Conservation (phyloP, 352 stramenopile genomes). For the Phytophthora chlamydospora region DNA sequence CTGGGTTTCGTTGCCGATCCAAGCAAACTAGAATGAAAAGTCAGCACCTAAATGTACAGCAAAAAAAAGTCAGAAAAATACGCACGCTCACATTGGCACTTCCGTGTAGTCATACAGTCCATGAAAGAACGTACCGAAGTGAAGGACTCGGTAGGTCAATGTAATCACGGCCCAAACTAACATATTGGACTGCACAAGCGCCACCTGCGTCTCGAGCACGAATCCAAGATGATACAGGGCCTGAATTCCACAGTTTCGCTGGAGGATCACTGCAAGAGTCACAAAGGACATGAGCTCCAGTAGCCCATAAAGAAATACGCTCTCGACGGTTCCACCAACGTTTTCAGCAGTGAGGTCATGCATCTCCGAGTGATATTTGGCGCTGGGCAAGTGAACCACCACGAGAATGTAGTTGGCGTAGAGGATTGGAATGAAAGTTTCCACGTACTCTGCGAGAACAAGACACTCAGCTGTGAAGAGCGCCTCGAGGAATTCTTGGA, state of each 20-base stretch:
- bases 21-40: too few species aligned
- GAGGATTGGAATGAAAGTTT: conserved; percentile 32
- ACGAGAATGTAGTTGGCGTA: conserved; percentile 20
- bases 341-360: neutral
- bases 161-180: conserved; percentile 17
- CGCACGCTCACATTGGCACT: too few species aligned
- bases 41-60: too few species aligned
- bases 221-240: conserved; percentile 24
- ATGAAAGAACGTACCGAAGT: conserved; percentile 16
- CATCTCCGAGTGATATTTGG: conserved; percentile 28
- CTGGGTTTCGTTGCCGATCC: too few species aligned
- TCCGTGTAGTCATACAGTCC: too few species aligned
- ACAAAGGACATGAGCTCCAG: conserved; percentile 25
- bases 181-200: conserved; percentile 18
- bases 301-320: conserved; percentile 13
- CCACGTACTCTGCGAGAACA: conserved; percentile 33
- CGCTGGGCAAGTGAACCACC: conserved; percentile 23
- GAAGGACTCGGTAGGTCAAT: conserved; percentile 3
- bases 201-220: conserved; percentile 24
- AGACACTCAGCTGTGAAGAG: conserved; percentile 35
- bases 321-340: neutral
- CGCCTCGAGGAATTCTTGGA: conserved; percentile 9
- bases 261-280: neutral
- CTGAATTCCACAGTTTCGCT: conserved; percentile 11
- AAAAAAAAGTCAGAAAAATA: too few species aligned